phyloP scores from a whole-genome alignment of 306 rosid species.

The Quercus alba region DNA sequence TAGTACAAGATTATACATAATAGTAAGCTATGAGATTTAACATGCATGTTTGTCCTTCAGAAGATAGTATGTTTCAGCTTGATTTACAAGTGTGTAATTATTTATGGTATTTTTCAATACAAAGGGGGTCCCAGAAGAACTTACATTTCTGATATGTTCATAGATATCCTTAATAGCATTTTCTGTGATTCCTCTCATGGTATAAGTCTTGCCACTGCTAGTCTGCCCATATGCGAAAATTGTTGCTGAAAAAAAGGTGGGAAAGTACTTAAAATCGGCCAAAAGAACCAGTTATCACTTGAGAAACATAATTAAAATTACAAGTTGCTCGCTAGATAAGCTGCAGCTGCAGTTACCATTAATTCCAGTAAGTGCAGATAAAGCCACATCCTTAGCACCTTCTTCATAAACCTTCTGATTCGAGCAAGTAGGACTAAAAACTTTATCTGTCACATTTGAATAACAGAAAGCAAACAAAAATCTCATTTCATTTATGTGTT shows the following conservation, averaged over 20 bases:
- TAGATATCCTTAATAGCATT: constrained; percentile 55
- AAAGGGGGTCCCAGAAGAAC: constrained; percentile 3
- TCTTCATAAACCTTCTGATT: constrained; percentile 59
- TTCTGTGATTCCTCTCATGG: constrained; percentile 67
- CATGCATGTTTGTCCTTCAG: too few species aligned
- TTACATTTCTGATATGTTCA: constrained; percentile 45
- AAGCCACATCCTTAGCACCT: constrained; percentile 65
- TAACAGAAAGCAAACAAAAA: neutral
- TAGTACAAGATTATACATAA: neutral
- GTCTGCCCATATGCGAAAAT: constrained; percentile 71
- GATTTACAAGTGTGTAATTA: neutral
- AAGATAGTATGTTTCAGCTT: neutral
- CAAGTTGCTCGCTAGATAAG: neutral
- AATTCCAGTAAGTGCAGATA: constrained; percentile 63
- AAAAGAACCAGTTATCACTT: neutral
- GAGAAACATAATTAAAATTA: neutral
- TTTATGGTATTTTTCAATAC: neutral
- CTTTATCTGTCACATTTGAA: constrained; percentile 39
- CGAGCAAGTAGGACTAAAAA: constrained; percentile 46
- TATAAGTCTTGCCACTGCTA: constrained; percentile 71
- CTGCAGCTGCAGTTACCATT: constrained; percentile 33
- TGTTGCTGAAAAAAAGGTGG: constrained; percentile 45
- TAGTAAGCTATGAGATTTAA: neutral
- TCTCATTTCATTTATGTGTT: too few species aligned
- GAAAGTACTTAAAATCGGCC: neutral